A percentile compares a stretch with the other conserved stretches of the same genome.
These are phyloP conservation scores for Themeda triandra DNA, from an alignment of 176 grass and related monocot species.

Conservation along the genomic window DNA sequence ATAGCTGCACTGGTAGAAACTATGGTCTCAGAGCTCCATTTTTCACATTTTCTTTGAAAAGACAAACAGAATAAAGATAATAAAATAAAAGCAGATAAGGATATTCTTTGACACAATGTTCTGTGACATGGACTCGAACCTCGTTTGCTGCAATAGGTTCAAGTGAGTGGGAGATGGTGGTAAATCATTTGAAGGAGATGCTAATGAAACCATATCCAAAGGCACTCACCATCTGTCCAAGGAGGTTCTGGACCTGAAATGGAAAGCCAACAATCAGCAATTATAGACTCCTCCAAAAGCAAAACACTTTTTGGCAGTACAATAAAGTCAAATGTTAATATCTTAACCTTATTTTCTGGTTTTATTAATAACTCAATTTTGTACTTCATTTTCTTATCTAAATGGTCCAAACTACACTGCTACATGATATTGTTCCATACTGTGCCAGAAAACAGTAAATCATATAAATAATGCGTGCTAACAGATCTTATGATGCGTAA, in stretches of 20 bases:
- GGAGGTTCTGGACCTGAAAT: constrained; percentile 95
- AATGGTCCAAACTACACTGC: constrained; percentile 4
- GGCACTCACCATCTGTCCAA: constrained; percentile 79
- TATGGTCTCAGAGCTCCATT: background rate
- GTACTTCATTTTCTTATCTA: background rate
- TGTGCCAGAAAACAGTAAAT: background rate
- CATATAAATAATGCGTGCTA: background rate
- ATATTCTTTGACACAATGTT: constrained; percentile 92
- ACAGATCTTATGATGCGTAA: background rate
- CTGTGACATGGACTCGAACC: constrained; percentile 92
- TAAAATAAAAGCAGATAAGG: constrained; percentile 43
- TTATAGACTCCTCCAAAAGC: constrained; percentile 5
- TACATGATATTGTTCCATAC: background rate
- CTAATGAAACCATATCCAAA: constrained; percentile 16
- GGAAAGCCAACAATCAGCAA: constrained; percentile 16
- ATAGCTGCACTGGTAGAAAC: background rate
- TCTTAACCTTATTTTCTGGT: background rate
- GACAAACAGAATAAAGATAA: constrained; percentile 15
- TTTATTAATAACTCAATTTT: background rate
- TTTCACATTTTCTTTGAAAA: constrained; percentile 6
- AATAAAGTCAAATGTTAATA: constrained; percentile 5
- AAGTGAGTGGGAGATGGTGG: constrained; percentile 20
- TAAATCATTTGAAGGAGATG: background rate
- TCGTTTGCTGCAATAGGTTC: constrained; percentile 72
- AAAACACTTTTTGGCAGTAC: background rate